These are phyloP conservation scores for Zopfia rhizophila DNA, from an alignment of 2,329 filamentous ascomycete genomes.

Conservation along the genomic window DNA sequence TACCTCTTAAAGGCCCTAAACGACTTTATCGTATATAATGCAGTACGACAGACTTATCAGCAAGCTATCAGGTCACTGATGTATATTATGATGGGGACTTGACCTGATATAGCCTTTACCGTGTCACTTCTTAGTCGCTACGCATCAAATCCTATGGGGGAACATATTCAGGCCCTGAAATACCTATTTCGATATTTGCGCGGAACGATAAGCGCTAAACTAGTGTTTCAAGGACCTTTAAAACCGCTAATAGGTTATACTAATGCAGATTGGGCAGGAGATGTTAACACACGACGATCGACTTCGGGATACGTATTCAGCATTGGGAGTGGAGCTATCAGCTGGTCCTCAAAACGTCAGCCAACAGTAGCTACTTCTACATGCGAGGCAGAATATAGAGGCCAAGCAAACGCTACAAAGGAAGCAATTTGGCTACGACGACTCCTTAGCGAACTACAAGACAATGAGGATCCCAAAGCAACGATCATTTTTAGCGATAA, in stretches of 20 bases:
- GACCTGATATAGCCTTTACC: constrained; percentile 18
- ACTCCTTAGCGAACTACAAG: constrained; percentile 11
- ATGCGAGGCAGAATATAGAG: constrained; percentile 24
- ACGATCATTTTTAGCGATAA: constrained; percentile 26
- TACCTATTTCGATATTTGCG: constrained; percentile 13
- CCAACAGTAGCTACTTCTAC: constrained; percentile 19
- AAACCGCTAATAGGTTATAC: not conserved
- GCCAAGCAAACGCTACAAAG: constrained; percentile 11
- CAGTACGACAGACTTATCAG: too few relatives aligned
- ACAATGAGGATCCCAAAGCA: constrained; percentile 11
- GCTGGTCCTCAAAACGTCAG: constrained; percentile 23
- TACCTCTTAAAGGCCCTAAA: too few relatives aligned
- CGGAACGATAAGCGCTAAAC: constrained; percentile 10
- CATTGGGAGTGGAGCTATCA: constrained; percentile 17
- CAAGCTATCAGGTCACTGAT: constrained; percentile 21
- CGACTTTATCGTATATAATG: too few relatives aligned
- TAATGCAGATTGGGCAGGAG: not conserved
- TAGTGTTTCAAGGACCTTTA: too few relatives aligned
- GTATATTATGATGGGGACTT: constrained; percentile 21
- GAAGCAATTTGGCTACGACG: constrained; percentile 10
- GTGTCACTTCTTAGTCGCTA: constrained; percentile 18
- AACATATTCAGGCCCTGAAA: constrained; percentile 20
- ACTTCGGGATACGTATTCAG: constrained; percentile 19
- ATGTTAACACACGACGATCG: constrained; percentile 15
- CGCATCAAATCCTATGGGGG: too few relatives aligned